Evolutionary conservation across 768 basidiomycete genomes (phyloP).

Genomic region (Boletus bicolor): DNA sequence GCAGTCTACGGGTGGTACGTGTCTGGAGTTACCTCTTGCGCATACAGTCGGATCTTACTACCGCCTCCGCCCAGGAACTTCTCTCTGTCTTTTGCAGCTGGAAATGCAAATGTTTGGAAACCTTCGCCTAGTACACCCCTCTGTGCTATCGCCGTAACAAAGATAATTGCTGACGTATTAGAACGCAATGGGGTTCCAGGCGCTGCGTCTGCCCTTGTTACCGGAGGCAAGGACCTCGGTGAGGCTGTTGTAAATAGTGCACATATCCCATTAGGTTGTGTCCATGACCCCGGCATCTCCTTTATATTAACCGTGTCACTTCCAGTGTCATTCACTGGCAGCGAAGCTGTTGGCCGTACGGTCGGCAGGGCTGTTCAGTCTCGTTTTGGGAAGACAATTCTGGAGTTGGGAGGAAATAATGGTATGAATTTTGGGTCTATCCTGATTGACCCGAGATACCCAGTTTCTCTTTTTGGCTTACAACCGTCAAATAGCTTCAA

Average conservation of each 20-base stretch:
- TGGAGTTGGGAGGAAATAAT: conserved; percentile 96
- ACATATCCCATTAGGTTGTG: conserved; percentile 73
- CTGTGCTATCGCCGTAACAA: conserved; percentile 88
- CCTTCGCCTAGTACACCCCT: conserved; percentile 87
- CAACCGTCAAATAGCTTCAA: conserved; percentile 57
- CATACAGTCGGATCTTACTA: conserved; percentile 8
- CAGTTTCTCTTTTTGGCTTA: conserved; percentile 15
- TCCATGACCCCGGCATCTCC: neutral
- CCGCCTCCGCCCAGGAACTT: conserved; percentile 66
- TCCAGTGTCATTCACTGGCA: conserved; percentile 92
- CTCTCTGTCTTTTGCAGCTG: conserved; percentile 80
- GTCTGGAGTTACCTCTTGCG: conserved; percentile 3
- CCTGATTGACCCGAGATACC: conserved; percentile 19
- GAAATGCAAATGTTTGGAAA: conserved; percentile 95
- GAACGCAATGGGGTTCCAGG: conserved; percentile 82
- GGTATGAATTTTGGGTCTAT: conserved; percentile 44
- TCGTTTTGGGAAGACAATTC: conserved; percentile 84
- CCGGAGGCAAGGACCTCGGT: conserved; percentile 79
- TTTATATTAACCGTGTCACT: conserved; percentile 1
- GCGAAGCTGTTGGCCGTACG: conserved; percentile 79
- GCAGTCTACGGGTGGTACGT: conserved; percentile 87
- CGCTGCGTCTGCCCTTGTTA: conserved; percentile 78
- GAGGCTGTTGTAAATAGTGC: conserved; percentile 71
- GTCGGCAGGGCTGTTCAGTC: conserved; percentile 88
- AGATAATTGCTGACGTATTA: conserved; percentile 76